Conservation (phyloP, 2,329 filamentous ascomycete genomes). For the Aspergillus tubingensis region DNA sequence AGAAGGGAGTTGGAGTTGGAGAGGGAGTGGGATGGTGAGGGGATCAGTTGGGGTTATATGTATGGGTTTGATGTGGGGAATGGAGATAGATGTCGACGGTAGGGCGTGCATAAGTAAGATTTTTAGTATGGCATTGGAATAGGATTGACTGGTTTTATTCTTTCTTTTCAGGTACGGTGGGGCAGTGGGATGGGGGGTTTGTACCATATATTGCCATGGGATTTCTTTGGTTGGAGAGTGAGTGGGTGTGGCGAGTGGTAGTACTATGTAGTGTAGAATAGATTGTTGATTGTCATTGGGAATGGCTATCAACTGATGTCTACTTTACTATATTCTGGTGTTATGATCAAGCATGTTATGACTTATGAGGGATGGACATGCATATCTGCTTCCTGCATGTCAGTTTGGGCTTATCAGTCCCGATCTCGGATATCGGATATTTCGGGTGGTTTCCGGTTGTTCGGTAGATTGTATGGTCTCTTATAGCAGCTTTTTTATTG, state of each 20-base stretch:
- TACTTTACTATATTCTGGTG: too few species aligned
- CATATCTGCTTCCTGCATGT: background rate
- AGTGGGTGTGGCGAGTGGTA: background rate
- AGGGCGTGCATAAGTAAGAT: constrained; percentile 17
- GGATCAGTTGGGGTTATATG: background rate
- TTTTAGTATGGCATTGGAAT: background rate
- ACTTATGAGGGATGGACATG: too few species aligned
- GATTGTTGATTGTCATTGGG: too few species aligned
- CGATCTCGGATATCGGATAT: background rate
- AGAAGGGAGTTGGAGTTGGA: background rate
- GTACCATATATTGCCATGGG: background rate
- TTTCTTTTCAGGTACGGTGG: background rate
- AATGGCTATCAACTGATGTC: background rate
- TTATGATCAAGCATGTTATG: too few species aligned
- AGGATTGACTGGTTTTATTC: background rate
- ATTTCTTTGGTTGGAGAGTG: too few species aligned
- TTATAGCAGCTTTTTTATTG: too few species aligned
- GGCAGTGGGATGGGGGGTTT: background rate
- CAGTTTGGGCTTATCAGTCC: background rate
- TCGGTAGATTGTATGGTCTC: background rate
- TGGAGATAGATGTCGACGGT: constrained; percentile 15
- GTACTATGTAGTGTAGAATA: background rate
- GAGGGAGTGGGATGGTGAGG: background rate
- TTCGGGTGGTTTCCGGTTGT: background rate
- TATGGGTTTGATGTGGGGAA: background rate